Percentiles rank a stretch among this genome's conserved stretches.
Evolutionary conservation across 305 asterid species (phyloP).

Genomic region (Withania somnifera): DNA sequence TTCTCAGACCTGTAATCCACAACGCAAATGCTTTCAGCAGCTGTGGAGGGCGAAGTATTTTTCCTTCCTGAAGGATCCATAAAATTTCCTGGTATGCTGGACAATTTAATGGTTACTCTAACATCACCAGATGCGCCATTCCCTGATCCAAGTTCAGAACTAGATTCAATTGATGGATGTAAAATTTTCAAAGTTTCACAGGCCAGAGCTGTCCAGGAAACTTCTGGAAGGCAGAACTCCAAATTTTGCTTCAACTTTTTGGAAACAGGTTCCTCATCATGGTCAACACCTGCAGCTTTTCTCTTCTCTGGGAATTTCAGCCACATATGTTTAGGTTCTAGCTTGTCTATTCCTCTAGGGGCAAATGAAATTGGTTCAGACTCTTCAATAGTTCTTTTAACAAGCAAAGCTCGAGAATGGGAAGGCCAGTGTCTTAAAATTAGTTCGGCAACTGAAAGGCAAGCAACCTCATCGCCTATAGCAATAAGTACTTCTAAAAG

Average conservation of each 20-base stretch:
- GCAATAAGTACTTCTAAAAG: conserved; percentile 95
- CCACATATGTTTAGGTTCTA: conserved; percentile 75
- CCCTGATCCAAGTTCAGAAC: conserved; percentile 31
- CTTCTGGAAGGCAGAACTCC: conserved; percentile 63
- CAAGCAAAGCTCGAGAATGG: conserved; percentile 96
- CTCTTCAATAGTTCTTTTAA: conserved; percentile 72
- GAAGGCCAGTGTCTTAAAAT: conserved; percentile 95
- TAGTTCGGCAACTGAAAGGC: conserved; percentile 80
- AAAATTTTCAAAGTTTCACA: conserved; percentile 49
- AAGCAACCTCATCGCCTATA: conserved; percentile 95
- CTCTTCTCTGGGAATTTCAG: conserved; percentile 80
- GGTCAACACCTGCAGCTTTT: conserved; percentile 46
- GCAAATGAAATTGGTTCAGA: conserved; percentile 68
- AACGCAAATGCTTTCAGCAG: conserved; percentile 22
- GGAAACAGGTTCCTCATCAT: conserved; percentile 23
- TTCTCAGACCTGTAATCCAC: conserved; percentile 33
- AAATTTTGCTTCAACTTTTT: conserved; percentile 57
- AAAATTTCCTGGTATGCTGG: conserved; percentile 40
- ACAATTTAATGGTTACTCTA: conserved; percentile 43
- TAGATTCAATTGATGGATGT: conserved; percentile 22
- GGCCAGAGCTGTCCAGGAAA: conserved; percentile 77
- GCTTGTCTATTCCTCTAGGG: conserved; percentile 91
- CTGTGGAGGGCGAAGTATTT: conserved; percentile 24
- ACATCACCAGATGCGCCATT: conserved; percentile 37
- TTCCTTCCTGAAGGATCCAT: conserved; percentile 26